Conservation (phyloP, 305 asterid species). For the Fraxinus sp. region DNA sequence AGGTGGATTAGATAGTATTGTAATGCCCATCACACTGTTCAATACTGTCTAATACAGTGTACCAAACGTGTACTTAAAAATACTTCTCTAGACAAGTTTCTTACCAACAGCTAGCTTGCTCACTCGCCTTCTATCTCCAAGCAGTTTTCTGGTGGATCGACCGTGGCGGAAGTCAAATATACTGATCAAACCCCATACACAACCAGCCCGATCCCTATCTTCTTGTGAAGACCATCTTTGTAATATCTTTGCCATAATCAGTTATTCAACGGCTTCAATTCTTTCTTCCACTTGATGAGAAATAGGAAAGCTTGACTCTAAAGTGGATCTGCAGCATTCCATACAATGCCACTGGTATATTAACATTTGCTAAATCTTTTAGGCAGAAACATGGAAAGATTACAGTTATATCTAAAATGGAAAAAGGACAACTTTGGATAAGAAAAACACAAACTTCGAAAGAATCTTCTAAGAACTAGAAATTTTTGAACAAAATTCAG, state of each 20-base stretch:
- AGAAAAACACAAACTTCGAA: slow-evolving; percentile 10
- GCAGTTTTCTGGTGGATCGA: slow-evolving; percentile 66
- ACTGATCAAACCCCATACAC: slow-evolving; percentile 75
- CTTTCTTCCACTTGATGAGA: slow-evolving; percentile 18
- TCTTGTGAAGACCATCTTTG: slow-evolving; percentile 49
- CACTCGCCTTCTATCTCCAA: slow-evolving; percentile 56
- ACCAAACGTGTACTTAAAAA: neutral
- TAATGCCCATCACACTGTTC: neutral
- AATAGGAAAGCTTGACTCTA: neutral
- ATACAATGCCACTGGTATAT: neutral
- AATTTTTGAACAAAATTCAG: neutral
- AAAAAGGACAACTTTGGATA: neutral
- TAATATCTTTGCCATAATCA: slow-evolving; percentile 74
- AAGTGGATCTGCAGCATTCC: slow-evolving; percentile 8
- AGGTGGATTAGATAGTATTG: neutral
- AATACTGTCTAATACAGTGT: neutral
- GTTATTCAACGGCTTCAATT: slow-evolving; percentile 22
- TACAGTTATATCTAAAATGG: neutral
- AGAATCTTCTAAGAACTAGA: neutral
- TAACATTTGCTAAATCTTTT: slow-evolving; percentile 7
- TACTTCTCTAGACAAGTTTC: slow-evolving; percentile 19
- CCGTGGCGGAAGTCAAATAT: slow-evolving; percentile 80
- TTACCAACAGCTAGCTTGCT: slow-evolving; percentile 55
- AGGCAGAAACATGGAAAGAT: neutral
- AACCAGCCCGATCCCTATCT: slow-evolving; percentile 71